These are phyloP conservation scores for Termitomyces sp. DNA, from an alignment of 768 basidiomycete genomes.

Conservation along the genomic window DNA sequence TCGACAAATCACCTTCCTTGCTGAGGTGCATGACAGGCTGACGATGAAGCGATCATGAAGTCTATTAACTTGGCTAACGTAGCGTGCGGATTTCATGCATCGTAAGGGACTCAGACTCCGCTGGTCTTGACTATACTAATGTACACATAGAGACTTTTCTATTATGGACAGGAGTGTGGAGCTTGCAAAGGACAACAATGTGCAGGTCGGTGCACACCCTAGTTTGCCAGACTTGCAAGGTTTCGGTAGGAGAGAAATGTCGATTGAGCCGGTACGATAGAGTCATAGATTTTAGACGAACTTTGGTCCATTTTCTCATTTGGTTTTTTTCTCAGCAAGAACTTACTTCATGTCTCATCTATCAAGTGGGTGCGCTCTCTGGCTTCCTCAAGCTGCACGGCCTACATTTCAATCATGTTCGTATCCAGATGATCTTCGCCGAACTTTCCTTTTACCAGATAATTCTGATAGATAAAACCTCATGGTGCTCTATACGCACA, in stretches of 20 bases:
- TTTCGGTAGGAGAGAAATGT: constrained; percentile 62
- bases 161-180: constrained; percentile 60
- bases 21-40: constrained; percentile 26
- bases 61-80: constrained; percentile 57
- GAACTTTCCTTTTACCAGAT: neutral
- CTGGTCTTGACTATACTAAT: neutral
- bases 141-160: constrained; percentile 43
- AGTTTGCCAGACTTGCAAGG: constrained; percentile 60
- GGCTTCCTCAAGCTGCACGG: constrained; percentile 54
- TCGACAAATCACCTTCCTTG: neutral
- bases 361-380: constrained; percentile 61
- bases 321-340: constrained; percentile 34
- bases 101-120: constrained; percentile 23
- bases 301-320: neutral
- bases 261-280: neutral
- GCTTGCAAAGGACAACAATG: constrained; percentile 50
- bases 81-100: constrained; percentile 68
- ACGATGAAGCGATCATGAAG: constrained; percentile 49
- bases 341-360: constrained; percentile 51
- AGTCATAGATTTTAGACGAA: neutral
- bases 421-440: constrained; percentile 23
- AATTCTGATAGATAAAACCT: constrained; percentile 41
- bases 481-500: constrained; percentile 62
- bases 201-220: constrained; percentile 64
- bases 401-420: constrained; percentile 43